phyloP scores from a whole-genome alignment of 148 eudicot genomes.

The Beta vulgaris region DNA sequence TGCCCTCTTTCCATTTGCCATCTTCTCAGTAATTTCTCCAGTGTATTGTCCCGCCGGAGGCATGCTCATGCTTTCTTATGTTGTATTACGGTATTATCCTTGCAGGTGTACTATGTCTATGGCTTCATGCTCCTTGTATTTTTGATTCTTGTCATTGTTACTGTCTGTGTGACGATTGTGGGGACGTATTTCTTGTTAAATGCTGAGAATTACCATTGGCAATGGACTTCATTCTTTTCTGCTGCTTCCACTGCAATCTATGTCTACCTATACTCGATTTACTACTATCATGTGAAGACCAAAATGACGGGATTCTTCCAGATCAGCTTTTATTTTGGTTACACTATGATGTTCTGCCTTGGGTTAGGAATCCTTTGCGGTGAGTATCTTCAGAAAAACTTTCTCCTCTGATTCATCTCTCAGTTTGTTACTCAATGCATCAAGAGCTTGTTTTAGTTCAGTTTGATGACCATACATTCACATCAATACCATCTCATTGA shows the following conservation, averaged over 20 bases:
- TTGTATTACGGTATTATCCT: conserved; percentile 6
- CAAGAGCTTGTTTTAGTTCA: too few species aligned
- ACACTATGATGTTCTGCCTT: conserved; percentile 80
- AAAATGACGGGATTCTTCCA: conserved; percentile 98
- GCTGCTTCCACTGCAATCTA: conserved; percentile 87
- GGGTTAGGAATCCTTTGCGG: conserved; percentile 85
- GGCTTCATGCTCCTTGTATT: conserved; percentile 96
- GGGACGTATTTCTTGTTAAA: conserved; percentile 97
- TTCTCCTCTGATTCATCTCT: neutral
- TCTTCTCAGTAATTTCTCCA: neutral
- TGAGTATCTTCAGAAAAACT: conserved; percentile 30
- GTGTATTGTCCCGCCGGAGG: neutral
- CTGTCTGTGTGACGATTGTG: conserved; percentile 94
- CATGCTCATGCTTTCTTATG: conserved; percentile 14
- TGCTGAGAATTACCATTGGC: conserved; percentile 99
- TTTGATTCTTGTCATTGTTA: conserved; percentile 79
- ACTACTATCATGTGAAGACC: conserved; percentile 89
- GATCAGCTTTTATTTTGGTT: conserved; percentile 96
- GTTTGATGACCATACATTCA: neutral
- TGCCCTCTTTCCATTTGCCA: neutral
- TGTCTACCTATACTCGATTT: conserved; percentile 82
- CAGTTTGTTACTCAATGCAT: too few species aligned
- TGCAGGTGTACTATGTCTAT: conserved; percentile 92
- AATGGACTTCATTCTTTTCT: conserved; percentile 90
- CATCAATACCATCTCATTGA: too few species aligned